phyloP scores from a whole-genome alignment of 2,329 filamentous ascomycete genomes.

The Tolypocladium inflatum region DNA sequence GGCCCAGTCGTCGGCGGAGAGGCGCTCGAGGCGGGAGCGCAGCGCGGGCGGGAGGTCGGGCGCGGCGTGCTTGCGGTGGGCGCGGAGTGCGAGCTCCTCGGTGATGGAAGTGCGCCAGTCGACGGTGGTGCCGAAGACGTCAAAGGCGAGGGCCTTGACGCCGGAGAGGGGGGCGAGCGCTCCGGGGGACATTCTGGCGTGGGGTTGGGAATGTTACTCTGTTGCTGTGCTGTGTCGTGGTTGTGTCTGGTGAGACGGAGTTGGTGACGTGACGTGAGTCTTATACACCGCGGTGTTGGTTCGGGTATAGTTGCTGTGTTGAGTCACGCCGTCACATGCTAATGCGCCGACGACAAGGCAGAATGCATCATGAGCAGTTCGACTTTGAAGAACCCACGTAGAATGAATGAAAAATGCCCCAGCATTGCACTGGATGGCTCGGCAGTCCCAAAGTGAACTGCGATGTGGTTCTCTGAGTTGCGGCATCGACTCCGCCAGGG shows the following conservation, averaged over 20 bases:
- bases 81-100: constrained; percentile 43
- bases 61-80: constrained; percentile 32
- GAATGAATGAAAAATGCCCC: neutral
- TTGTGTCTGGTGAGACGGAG: neutral
- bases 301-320: neutral
- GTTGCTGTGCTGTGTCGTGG: neutral
- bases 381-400: neutral
- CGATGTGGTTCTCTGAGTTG: neutral
- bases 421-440: neutral
- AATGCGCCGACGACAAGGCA: neutral
- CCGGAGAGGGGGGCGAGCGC: constrained; percentile 14
- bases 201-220: neutral
- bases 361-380: neutral
- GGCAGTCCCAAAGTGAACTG: neutral
- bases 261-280: too few relatives aligned
- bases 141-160: constrained; percentile 57
- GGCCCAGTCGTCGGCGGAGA: constrained; percentile 51
- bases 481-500: neutral
- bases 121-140: constrained; percentile 73
- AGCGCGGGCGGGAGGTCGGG: constrained; percentile 38
- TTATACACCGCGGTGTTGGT: neutral
- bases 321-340: neutral
- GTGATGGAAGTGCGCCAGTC: constrained; percentile 66
- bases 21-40: constrained; percentile 35
- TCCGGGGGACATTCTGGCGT: constrained; percentile 15